Conservation (phyloP, 148 eudicot genomes). For the Persicaria tinctoria region DNA sequence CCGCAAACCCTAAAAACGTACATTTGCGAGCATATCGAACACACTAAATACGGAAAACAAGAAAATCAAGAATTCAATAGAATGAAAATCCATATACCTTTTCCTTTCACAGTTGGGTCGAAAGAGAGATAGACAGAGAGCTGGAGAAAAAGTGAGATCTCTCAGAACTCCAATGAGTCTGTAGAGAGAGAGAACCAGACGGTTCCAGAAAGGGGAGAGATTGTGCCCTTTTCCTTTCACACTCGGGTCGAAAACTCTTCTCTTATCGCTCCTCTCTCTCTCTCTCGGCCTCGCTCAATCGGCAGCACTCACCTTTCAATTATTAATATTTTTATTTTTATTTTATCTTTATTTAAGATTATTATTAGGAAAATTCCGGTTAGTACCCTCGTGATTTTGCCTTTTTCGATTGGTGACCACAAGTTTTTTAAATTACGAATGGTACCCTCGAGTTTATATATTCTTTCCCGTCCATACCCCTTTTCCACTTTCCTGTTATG, state of each 20-base stretch:
- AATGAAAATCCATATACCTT: neutral
- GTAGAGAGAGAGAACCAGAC: neutral
- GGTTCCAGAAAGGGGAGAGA: neutral
- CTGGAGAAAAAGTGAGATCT: neutral
- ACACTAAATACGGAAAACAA: neutral
- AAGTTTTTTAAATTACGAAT: too few relatives aligned
- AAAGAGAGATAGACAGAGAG: neutral
- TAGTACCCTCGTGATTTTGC: too few relatives aligned
- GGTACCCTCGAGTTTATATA: too few relatives aligned
- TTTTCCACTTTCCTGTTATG: too few relatives aligned
- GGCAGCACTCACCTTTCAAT: neutral
- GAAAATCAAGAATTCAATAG: neutral
- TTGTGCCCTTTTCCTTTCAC: neutral
- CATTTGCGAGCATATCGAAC: neutral
- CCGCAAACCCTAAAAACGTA: slow-evolving; percentile 4
- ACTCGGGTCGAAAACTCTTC: neutral
- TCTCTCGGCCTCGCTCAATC: neutral
- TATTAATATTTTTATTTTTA: neutral
- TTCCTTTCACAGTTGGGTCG: neutral
- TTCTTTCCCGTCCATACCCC: too few relatives aligned
- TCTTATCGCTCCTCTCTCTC: neutral
- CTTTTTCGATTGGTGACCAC: too few relatives aligned
- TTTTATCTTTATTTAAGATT: neutral
- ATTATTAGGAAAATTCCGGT: too few relatives aligned
- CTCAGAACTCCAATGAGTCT: neutral